Base-by-base conservation (phyloP, 179 eudicot species). In the Camellia oleifera region DNA sequence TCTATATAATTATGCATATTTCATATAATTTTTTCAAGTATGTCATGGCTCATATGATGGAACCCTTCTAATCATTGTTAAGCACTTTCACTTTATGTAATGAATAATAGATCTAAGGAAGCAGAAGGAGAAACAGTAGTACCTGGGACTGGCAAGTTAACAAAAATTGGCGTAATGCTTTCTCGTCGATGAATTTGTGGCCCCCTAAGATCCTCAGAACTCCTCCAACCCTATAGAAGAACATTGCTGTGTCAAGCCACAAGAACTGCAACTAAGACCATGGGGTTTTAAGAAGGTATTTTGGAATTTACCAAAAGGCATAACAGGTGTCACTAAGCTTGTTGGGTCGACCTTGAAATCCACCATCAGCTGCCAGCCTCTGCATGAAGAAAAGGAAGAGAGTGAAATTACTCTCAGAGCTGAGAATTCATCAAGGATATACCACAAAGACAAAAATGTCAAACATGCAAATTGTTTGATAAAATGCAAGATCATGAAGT, bases 331-430 rank as follows among this genome's bases (percentile, higher is more conserved):
- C 98, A 78, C 86, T 88, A 42, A 89, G 86, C 86, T 95, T 95
- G 87, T 93, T 95, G 40, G 83, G 71, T 75, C 98, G 86, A 74
- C 97, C 97, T 63, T 91, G 97, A 83, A 90, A 93, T 76, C 97
- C 98, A 83, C 98, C 98, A 85, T 92, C 94, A n/a, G 17, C 50
- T 82, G 92, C 91, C 83, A 93, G 98, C 84, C 94, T 95, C 97
- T 95, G 83, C 61, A 86, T 58, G 57, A 65, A 13, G 79, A 48
- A 20, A 66, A n/a, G 64, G 72, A 7, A 83, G 50, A 20, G 57
- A 82, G n/a, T 64, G 67, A 79, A 50, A 60, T 5, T 15, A 23
- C n/a, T 1, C 12, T 9, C 23, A 40, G 6, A 3, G 40, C 71
- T 15, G n/a, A 48, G 40, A 48, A 62, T 20, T 40, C 74, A 71